Percentiles rank a stretch among this genome's conserved stretches.
Conservation (phyloP, 495 filamentous ascomycete species). For the Lophium mytilinum region DNA sequence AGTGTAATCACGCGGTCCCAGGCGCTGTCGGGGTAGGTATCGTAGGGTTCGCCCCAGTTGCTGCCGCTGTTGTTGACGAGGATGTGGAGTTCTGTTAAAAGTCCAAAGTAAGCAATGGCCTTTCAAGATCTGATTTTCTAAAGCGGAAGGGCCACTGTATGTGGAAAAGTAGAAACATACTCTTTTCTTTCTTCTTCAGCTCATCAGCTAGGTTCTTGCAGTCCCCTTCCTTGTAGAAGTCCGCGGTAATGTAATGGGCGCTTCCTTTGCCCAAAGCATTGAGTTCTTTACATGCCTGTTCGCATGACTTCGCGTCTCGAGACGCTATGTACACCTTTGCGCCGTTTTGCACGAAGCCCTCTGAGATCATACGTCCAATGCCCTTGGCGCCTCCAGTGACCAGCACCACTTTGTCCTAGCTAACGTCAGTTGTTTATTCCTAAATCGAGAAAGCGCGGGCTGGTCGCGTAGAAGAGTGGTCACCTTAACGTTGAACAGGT, state of each 20-base stretch:
- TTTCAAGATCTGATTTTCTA: too few relatives aligned
- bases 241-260: conserved; percentile 56
- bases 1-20: conserved; percentile 68
- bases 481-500: conserved; percentile 30
- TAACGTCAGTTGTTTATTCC: not conserved
- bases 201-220: conserved; percentile 55
- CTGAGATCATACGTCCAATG: conserved; percentile 32
- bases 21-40: conserved; percentile 59
- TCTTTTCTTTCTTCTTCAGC: conserved; percentile 53
- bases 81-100: conserved; percentile 52
- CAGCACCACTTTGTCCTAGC: conserved; percentile 30
- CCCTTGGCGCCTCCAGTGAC: conserved; percentile 33
- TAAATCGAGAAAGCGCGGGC: not conserved
- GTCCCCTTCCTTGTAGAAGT: conserved; percentile 70
- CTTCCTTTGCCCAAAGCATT: conserved; percentile 56
- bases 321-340: conserved; percentile 68
- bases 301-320: conserved; percentile 55
- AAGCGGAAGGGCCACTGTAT: too few relatives aligned
- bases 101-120: not conserved
- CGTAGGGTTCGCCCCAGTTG: conserved; percentile 60
- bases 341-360: conserved; percentile 30
- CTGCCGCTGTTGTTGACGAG: conserved; percentile 76
- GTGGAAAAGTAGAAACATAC: conserved; percentile 29
- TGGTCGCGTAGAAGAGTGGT: not conserved
- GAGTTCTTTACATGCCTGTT: conserved; percentile 49